These are phyloP conservation scores for Candolleomyces aberdarensis DNA, from an alignment of 768 basidiomycete genomes.

Conservation along the genomic window DNA sequence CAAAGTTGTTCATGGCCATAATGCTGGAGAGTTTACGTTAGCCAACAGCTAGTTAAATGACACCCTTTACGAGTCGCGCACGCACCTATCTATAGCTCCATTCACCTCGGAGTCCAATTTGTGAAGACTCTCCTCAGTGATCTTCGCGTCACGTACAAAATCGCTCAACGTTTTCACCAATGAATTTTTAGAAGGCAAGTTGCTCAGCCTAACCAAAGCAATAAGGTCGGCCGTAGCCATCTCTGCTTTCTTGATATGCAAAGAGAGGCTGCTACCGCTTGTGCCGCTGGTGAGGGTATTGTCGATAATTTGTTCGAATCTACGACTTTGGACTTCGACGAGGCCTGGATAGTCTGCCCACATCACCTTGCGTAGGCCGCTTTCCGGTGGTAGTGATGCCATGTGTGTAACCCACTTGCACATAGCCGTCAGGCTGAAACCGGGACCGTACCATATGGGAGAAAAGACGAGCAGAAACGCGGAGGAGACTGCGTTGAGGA, in stretches of 20 bases:
- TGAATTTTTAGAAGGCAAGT: slow-evolving; percentile 55
- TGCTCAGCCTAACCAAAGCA: slow-evolving; percentile 31
- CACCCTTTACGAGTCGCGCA: slow-evolving; percentile 3
- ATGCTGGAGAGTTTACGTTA: slow-evolving; percentile 39
- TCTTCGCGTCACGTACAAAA: slow-evolving; percentile 62
- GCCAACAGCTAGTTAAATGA: slow-evolving; percentile 3
- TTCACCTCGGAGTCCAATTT: slow-evolving; percentile 43
- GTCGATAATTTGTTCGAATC: slow-evolving; percentile 61
- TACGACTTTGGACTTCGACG: slow-evolving; percentile 54
- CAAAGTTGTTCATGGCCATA: slow-evolving; percentile 72
- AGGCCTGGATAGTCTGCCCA: slow-evolving; percentile 64
- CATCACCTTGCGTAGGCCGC: slow-evolving; percentile 21
- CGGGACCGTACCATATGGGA: slow-evolving; percentile 63
- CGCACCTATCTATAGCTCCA: slow-evolving; percentile 35
- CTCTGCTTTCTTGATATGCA: slow-evolving; percentile 73
- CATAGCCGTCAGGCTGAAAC: slow-evolving; percentile 44
- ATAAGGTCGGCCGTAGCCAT: slow-evolving; percentile 70
- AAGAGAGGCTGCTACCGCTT: slow-evolving; percentile 46
- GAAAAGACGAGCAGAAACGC: slow-evolving; percentile 44
- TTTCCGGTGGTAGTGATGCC: background rate
- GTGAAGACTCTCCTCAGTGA: slow-evolving; percentile 55
- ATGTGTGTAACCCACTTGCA: slow-evolving; percentile 28
- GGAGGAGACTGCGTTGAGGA: slow-evolving; percentile 36
- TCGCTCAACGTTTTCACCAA: slow-evolving; percentile 48
- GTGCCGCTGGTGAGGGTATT: slow-evolving; percentile 33